Base-by-base conservation (phyloP, 2,329 filamentous ascomycete genomes). In the Cercospora sp. region DNA sequence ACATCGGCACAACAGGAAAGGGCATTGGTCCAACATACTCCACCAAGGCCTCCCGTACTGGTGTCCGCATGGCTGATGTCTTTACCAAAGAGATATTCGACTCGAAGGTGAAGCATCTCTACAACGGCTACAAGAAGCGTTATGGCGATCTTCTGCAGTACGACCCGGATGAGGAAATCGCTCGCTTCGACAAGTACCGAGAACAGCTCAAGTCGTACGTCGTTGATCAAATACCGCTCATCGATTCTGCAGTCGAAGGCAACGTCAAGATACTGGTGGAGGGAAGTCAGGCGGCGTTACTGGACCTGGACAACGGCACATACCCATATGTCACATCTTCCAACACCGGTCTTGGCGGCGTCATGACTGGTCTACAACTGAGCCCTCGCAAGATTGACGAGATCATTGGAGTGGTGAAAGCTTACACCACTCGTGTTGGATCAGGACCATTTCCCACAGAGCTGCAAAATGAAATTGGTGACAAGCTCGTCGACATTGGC, bases 111-210 rank as follows among this genome's bases (percentile, higher is more conserved):
- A 84, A 89, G 48, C 80, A 82, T 26, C 80, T 93, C 59, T 89
- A 86, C 8, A 73, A 79, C 5, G 87, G 86, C n/a, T 91, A 86
- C 80, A 84, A 87, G 81, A 89, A 90, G 81, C 83, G 89, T 62
- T 93, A 88, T 73, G 90, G 90, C 7, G 86, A 90, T 72, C 79
- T 91, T 28, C 79, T 90, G 64, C 77, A 87, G 77, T 89, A 90
- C 75, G 88, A 93, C 69, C 84, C 89, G 6, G 89, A 93, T 72
- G 87, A 88, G 36, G 91, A 93, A 80, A 85, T 93, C 70, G 78
- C 77, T 18, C 81, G 83, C 48, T 91, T 89, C 80, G 83, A 87
- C 76, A 81, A 82, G 39, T 88, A 88, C 77, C 84, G 87, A 30
- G 78, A 81, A 67, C 83, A 83, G 74, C 82, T 92, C 28, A 83